A percentile compares a stretch with the other conserved stretches of the same genome.
Conservation (phyloP, 2,329 filamentous ascomycete species). For the Epichloe scottii region DNA sequence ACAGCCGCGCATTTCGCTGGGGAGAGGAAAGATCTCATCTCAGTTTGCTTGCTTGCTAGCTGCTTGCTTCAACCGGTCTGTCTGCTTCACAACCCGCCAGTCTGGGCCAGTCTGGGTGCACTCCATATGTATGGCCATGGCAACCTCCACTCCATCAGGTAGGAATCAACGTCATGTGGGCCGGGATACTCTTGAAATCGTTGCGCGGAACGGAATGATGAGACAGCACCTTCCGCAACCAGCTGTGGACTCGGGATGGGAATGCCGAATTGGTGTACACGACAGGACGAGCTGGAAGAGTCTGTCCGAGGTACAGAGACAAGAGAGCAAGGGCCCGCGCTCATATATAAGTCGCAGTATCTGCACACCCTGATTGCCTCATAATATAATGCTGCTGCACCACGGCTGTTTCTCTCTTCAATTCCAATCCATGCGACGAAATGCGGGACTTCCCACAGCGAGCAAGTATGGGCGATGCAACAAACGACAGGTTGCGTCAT, state of each 20-base stretch:
- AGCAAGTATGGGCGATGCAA: background rate
- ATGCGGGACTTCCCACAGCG: background rate
- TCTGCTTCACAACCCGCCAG: background rate
- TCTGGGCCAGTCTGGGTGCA: no score
- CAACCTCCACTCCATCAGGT: background rate
- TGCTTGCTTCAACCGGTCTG: background rate
- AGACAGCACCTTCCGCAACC: background rate
- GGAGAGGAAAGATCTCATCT: background rate
- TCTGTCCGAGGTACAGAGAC: background rate
- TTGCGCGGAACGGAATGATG: background rate
- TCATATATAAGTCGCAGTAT: background rate
- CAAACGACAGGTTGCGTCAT: background rate
- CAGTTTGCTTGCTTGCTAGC: background rate
- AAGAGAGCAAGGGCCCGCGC: background rate
- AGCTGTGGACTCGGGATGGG: background rate
- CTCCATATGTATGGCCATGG: background rate
- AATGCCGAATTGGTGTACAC: conserved; percentile 6
- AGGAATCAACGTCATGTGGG: background rate
- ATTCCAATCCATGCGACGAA: background rate
- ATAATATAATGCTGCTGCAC: background rate
- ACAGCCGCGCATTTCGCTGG: background rate
- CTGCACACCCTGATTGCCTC: background rate
- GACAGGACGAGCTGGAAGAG: background rate
- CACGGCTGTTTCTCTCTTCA: background rate
- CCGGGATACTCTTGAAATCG: background rate